Evolutionary conservation across 2,329 filamentous ascomycete genomes (phyloP), one percentile per base, ranked within the genome.

Genomic region (Thelonectria olida): DNA sequence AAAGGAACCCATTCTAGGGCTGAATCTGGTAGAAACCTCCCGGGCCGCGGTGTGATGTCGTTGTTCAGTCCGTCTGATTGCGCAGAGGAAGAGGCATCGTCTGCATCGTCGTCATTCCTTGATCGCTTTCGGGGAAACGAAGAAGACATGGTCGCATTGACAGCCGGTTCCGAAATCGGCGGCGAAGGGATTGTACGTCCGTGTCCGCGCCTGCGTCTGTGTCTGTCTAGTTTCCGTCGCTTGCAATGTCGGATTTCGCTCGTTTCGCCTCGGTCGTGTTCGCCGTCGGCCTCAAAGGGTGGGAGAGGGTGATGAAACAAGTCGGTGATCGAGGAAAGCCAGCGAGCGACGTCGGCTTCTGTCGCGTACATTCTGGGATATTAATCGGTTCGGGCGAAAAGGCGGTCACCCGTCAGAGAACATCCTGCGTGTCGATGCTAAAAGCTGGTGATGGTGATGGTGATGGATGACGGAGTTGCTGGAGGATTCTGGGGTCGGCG

Each of bases 301-400:
- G 48, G 41, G 22, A 54, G 56, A 53, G 56, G 28, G 48, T 54
- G 28, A 49, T 54, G 17, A n/a, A 53, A 25, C 38, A 34, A 53
- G 41, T 58, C 42, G 48, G 49, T 38, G 13, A 49, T 27, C 28
- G 41, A 58, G 47, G 41, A 58, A 49, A 58, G 56, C 49, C 49
- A 54, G 23, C 41, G 28, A 39, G 50, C 13, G 48, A 58, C 20
- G 34, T 39, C 41, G 22, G 34, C 20, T 39, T 53, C 17, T 23
- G 22, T 48, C 41, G 56, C 49, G 19, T 58, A 48, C 49, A 36
- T 58, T 45, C 42, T 45, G 42, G 20, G 42, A 7, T 19, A 22
- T 45, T 23, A 45, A 25, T 49, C 9, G 27, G n/a, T 31, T 23
- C 25, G 23, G 42, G 42, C 42, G 42, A 47, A 20, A 47, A 47